Percentiles rank a stretch among this genome's conserved stretches.
Evolutionary conservation across 129 eudicot genomes (phyloP).

Genomic region (Silybum marianum): DNA sequence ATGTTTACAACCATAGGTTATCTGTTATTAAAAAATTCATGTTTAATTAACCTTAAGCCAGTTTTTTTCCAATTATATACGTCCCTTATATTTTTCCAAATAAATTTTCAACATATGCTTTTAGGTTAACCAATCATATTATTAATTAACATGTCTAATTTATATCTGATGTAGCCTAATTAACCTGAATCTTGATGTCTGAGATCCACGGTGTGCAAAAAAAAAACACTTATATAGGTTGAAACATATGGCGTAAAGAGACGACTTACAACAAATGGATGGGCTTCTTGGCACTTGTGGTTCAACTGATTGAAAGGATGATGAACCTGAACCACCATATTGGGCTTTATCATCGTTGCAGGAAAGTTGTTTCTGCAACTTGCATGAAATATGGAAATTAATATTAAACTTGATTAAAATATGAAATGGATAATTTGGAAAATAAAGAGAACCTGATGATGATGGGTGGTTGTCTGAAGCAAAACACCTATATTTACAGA

Average conservation of each 20-base stretch:
- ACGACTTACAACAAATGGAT: constrained; percentile 45
- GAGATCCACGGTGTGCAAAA: neutral
- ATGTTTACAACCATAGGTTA: neutral
- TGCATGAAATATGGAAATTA: neutral
- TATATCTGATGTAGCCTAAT: neutral
- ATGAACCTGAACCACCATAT: constrained; percentile 40
- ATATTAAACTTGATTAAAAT: neutral
- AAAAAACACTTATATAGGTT: neutral
- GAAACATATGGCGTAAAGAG: neutral
- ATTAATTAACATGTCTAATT: neutral
- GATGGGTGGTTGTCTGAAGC: constrained; percentile 49
- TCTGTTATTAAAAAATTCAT: neutral
- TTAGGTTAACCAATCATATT: no score
- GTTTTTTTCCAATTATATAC: no score
- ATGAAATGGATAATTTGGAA: neutral
- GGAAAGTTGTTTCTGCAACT: constrained; percentile 37
- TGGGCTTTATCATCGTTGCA: constrained; percentile 19
- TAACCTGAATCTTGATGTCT: neutral
- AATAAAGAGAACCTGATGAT: constrained; percentile 24
- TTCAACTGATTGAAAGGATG: constrained; percentile 29
- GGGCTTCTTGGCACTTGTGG: constrained; percentile 37
- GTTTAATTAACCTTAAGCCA: neutral
- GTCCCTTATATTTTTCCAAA: neutral
- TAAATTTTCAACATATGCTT: no score
- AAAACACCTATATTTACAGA: constrained; percentile 65